Evolutionary conservation across 257 asterid genomes (phyloP), one percentile per base, ranked within the genome.

Genomic region (Solanum bulbocastanum): DNA sequence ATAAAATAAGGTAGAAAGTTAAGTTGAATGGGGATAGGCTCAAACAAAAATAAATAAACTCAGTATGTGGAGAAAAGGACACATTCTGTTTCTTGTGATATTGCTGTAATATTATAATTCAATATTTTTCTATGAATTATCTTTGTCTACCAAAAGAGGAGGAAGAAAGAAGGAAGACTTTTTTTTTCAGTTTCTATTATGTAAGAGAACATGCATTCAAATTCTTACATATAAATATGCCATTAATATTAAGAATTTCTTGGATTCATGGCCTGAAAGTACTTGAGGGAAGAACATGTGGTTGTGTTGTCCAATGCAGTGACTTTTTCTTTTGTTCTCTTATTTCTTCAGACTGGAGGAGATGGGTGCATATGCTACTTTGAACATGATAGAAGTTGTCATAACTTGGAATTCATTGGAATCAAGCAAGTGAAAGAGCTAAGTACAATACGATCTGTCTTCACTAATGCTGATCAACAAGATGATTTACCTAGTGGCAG

Each of bases 311-410:
- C 42, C 66, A 81, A 49, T 79, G 40, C 68, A 79, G 65, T 79
- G 3, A 35, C 40, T 86, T 75, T 71, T 32, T 71, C 72, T 52
- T 87, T 68, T 76, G 60, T 39, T n/a, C 18, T 86, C 40, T 42
- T 11, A 11, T 62, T 78, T 87, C 87, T 82, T 86, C 93, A 97
- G 99, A 97, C 97, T 5, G 99, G 99, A 90, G 96, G 97, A 88
- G 99, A 97, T 93, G 99, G 99, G 88, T 97, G 98, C 93, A 94
- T 96, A 90, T 97, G 99, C 94, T 91, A 96, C 92, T 93, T 97
- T 89, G 95, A 89, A 89, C 92, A 92, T 89, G 93, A 92, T 79
- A 93, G 90, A 90, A 89, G 88, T 91, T 89, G 87, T 87, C 90
- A 44, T 62, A 91, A 90, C 89, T 87, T 96, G 92, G 98, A 95